Conservation (phyloP, 805 yeast genomes). For the Tetrapisispora pingtungensis region DNA sequence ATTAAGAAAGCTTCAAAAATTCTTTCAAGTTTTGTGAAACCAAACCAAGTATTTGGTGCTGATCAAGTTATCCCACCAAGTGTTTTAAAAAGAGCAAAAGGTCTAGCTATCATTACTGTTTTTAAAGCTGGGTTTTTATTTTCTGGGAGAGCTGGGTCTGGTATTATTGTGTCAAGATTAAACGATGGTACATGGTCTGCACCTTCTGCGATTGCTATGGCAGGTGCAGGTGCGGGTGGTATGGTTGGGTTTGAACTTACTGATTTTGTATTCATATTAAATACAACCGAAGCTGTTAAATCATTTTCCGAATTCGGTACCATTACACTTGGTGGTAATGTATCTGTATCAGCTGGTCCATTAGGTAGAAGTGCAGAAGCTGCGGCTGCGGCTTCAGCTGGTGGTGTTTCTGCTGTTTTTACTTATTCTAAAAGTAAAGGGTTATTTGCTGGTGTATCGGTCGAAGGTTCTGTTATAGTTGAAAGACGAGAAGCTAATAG, state of each 20-base stretch:
- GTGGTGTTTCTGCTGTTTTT: conserved; percentile 81
- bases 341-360: conserved; percentile 96
- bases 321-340: conserved; percentile 87
- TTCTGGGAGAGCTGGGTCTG: conserved; percentile 96
- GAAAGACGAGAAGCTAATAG: conserved; percentile 97
- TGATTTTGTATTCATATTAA: conserved; percentile 89
- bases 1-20: conserved; percentile 88
- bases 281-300: conserved; percentile 80
- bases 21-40: conserved; percentile 81
- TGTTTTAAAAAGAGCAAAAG: conserved; percentile 80
- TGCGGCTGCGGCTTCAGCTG: conserved; percentile 85
- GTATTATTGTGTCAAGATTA: conserved; percentile 85
- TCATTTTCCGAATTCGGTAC: conserved; percentile 92
- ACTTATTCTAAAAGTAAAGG: conserved; percentile 95
- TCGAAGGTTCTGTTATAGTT: conserved; percentile 93
- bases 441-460: conserved; percentile 91
- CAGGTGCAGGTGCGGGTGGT: conserved; percentile 99
- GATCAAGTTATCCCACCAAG: conserved; percentile 85
- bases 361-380: conserved; percentile 96
- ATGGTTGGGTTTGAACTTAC: conserved; percentile 94
- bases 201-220: conserved; percentile 92
- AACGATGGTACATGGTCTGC: conserved; percentile 97
- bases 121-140: conserved; percentile 93
- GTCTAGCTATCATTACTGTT: conserved; percentile 87
- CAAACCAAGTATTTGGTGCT: conserved; percentile 85